These are phyloP conservation scores for Didymella arachidicola DNA, from an alignment of 2,329 filamentous ascomycete genomes.

Conservation along the genomic window DNA sequence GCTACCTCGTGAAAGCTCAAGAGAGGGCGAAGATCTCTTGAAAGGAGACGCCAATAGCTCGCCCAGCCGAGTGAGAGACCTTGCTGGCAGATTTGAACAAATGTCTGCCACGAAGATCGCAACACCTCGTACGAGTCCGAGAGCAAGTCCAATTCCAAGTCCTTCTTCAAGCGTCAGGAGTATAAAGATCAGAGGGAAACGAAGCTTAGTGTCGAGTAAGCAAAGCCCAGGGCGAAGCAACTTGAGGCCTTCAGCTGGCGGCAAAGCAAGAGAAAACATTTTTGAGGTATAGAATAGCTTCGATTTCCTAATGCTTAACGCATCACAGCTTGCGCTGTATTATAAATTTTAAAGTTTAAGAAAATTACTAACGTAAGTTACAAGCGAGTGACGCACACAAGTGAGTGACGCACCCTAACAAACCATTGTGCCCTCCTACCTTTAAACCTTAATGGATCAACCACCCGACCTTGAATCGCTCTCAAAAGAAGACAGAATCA, in stretches of 20 bases:
- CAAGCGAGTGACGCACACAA: too few species aligned
- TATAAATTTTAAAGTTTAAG: neutral
- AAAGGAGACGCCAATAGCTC: slow-evolving; percentile 12
- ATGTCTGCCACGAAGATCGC: slow-evolving; percentile 17
- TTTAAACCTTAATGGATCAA: too few species aligned
- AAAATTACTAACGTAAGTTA: neutral
- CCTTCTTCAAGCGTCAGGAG: slow-evolving; percentile 14
- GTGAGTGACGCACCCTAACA: too few species aligned
- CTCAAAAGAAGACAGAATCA: too few species aligned
- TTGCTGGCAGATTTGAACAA: slow-evolving; percentile 44
- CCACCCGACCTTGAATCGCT: too few species aligned
- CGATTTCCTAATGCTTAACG: neutral
- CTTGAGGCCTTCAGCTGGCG: slow-evolving; percentile 6
- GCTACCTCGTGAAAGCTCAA: slow-evolving; percentile 30
- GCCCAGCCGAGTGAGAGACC: slow-evolving; percentile 39
- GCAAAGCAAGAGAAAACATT: slow-evolving; percentile 9
- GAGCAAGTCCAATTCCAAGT: slow-evolving; percentile 19
- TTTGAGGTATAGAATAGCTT: neutral
- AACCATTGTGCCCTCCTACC: too few species aligned
- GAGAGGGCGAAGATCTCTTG: slow-evolving; percentile 19
- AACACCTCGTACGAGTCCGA: slow-evolving; percentile 9
- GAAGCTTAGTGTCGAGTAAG: slow-evolving; percentile 25
- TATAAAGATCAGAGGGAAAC: slow-evolving; percentile 36
- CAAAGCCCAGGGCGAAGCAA: slow-evolving; percentile 7
- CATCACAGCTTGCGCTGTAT: neutral